Evolutionary conservation across 1,284 basidiomycete species (phyloP), one percentile per base, ranked within the genome.

Genomic region (Ganoderma multipileum): DNA sequence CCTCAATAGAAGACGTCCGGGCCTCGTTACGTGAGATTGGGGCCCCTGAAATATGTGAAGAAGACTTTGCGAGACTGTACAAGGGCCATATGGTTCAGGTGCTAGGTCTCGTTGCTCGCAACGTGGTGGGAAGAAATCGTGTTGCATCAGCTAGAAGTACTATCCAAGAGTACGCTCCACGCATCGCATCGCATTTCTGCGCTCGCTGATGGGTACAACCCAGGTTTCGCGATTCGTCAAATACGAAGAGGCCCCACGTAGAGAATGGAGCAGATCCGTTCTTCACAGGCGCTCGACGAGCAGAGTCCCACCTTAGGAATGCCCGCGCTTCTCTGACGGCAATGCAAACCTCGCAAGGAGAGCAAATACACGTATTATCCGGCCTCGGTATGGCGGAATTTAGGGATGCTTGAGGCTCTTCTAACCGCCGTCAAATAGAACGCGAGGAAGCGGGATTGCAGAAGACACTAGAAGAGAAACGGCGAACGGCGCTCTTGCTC

Each of bases 51-150:
- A 30, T 63, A 39, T 55, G 50, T 7, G 36, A 55, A 44, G 70
- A 72, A 18, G 73, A 72, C 4, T 44, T 72, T 41, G 47, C 38
- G 6, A 63, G 74, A 30, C 58, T 75, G 20, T 74, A 71, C 66
- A 70, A 74, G 54, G 74, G 74, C n/a, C 68, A 63, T 9, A 65
- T 75, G 42, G 71, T 65, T 1, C 68, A 73, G 33, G 64, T 69
- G 0, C 60, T 75, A 20, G 59, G 65, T 18, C 67, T 74, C 26
- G 57, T 71, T 16, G 70, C 71, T 3, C 61, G 69, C 2, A 64
- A 71, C 41, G n/a, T 75, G 16, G 61, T 59, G 28, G 74, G 74
- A 5, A 60, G 74, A 8, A 42, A 47, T 14, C 54, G 60, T 11
- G 61, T 59, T 1, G 68, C 57, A 2, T 41, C 63, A 5, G 65